These are phyloP conservation scores for Metarhizium robertsii DNA, from an alignment of 2,329 filamentous ascomycete species.

Conservation along the genomic window DNA sequence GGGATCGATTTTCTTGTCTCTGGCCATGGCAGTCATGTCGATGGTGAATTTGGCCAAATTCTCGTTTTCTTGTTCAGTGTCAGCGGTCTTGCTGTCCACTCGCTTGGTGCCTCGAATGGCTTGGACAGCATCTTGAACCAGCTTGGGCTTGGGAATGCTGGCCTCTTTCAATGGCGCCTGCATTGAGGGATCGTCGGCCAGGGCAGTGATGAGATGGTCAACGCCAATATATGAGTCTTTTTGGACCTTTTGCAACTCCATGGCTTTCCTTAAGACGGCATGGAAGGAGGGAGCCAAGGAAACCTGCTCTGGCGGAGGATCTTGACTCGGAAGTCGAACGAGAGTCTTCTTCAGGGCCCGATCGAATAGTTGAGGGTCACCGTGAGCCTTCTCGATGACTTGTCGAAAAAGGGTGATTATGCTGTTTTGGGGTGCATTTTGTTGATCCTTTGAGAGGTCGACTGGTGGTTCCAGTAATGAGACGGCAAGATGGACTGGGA, in stretches of 20 bases:
- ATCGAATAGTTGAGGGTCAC: slow-evolving; percentile 82
- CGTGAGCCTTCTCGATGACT: slow-evolving; percentile 87
- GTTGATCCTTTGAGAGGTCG: slow-evolving; percentile 74
- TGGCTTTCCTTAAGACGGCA: slow-evolving; percentile 72
- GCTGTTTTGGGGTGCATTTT: slow-evolving; percentile 58
- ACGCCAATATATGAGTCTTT: slow-evolving; percentile 93
- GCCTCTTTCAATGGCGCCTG: slow-evolving; percentile 69
- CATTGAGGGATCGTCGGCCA: slow-evolving; percentile 70
- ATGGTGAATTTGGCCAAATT: slow-evolving; percentile 98
- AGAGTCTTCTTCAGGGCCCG: slow-evolving; percentile 84
- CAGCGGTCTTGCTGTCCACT: slow-evolving; percentile 93
- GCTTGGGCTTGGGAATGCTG: slow-evolving; percentile 84
- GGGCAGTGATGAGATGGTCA: slow-evolving; percentile 82
- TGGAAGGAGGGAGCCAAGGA: slow-evolving; percentile 74
- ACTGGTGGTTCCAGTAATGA: slow-evolving; percentile 67
- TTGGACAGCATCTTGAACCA: slow-evolving; percentile 83
- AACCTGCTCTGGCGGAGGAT: slow-evolving; percentile 84
- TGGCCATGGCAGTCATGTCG: slow-evolving; percentile 93
- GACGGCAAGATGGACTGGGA: slow-evolving; percentile 82
- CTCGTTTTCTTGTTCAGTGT: slow-evolving; percentile 86
- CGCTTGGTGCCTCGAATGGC: slow-evolving; percentile 86
- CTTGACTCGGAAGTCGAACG: slow-evolving; percentile 86
- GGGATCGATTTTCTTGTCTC: slow-evolving; percentile 95
- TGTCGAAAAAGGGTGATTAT: slow-evolving; percentile 80
- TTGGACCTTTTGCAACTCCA: slow-evolving; percentile 91